Conservation (phyloP, 768 basidiomycete genomes). For the Boletus vinaceobasis region DNA sequence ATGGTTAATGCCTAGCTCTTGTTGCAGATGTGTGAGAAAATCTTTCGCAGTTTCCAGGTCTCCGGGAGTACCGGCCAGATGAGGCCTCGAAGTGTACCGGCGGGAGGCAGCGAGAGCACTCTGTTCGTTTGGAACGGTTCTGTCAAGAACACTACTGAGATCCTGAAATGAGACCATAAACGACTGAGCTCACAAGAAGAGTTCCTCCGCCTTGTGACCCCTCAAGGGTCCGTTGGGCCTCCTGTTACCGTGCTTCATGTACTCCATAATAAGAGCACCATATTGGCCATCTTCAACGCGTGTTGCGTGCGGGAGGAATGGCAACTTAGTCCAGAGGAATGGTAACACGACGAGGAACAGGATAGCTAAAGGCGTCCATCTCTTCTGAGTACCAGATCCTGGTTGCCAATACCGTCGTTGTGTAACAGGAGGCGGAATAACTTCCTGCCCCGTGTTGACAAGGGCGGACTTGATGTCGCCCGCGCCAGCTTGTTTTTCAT, state of each 20-base stretch:
- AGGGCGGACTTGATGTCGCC: constrained; percentile 2
- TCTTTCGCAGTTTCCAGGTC: constrained; percentile 58
- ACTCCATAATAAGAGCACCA: constrained; percentile 14
- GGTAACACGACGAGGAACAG: constrained; percentile 5
- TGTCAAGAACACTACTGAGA: constrained; percentile 15
- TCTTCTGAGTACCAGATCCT: constrained; percentile 5
- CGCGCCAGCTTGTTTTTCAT: constrained; percentile 9
- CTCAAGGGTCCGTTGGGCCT: constrained; percentile 21
- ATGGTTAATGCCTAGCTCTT: constrained; percentile 41
- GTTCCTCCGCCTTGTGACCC: constrained; percentile 39
- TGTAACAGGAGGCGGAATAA: constrained; percentile 20
- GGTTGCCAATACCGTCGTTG: constrained; percentile 3
- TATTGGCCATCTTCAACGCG: constrained; percentile 13
- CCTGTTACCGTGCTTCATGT: constrained; percentile 15
- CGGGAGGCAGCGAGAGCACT: constrained; percentile 52
- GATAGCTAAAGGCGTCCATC: constrained; percentile 11
- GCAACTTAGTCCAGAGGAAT: constrained; percentile 16
- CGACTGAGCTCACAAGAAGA: constrained; percentile 40
- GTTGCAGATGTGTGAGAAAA: constrained; percentile 51
- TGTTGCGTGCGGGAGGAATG: not conserved
- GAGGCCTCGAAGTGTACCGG: constrained; percentile 50
- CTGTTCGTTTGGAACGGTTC: constrained; percentile 49
- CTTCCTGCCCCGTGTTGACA: not conserved
- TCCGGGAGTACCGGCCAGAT: constrained; percentile 55
- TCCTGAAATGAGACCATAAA: not conserved